A percentile compares a stretch with the other conserved stretches of the same genome.
Conservation (phyloP, 495 filamentous ascomycete genomes). For the Ascobolus immersus region DNA sequence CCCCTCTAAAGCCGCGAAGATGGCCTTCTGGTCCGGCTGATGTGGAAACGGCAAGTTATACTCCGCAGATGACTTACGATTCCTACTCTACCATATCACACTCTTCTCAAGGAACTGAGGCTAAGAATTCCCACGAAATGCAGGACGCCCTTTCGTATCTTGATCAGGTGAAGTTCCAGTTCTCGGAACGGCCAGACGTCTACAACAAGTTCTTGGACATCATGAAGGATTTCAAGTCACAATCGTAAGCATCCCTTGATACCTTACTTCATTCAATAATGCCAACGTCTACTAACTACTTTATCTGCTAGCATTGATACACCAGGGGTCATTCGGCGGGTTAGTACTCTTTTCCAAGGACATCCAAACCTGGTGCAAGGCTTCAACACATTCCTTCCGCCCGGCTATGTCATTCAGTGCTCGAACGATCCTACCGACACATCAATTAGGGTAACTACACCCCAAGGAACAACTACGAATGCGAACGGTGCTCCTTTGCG, state of each 20-base stretch:
- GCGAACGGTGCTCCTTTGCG: constrained; percentile 24
- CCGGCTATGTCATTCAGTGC: constrained; percentile 93
- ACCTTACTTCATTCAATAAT: not conserved
- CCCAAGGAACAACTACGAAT: constrained; percentile 59
- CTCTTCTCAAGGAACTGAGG: not conserved
- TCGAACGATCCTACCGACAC: constrained; percentile 15
- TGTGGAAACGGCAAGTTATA: not conserved
- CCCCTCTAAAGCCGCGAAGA: not conserved
- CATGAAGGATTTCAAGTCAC: constrained; percentile 99
- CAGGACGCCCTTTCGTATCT: constrained; percentile 93
- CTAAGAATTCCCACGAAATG: not conserved
- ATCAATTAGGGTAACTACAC: constrained; percentile 78
- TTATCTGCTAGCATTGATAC: constrained; percentile 55
- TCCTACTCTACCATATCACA: no score
- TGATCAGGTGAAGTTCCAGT: constrained; percentile 96
- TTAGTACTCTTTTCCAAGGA: constrained; percentile 87
- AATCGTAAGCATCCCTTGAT: constrained; percentile 62
- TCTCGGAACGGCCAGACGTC: constrained; percentile 87
- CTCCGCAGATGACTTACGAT: not conserved
- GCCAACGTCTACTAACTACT: not conserved
- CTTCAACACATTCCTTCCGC: constrained; percentile 95
- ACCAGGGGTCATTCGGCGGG: constrained; percentile 87
- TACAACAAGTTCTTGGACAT: constrained; percentile 97
- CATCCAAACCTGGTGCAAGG: constrained; percentile 93
- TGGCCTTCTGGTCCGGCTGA: not conserved